Percentiles rank a stretch among this genome's conserved stretches.
These are phyloP conservation scores for Phialemoniopsis sp. DNA, from an alignment of 2,329 filamentous ascomycete genomes.

Conservation along the genomic window DNA sequence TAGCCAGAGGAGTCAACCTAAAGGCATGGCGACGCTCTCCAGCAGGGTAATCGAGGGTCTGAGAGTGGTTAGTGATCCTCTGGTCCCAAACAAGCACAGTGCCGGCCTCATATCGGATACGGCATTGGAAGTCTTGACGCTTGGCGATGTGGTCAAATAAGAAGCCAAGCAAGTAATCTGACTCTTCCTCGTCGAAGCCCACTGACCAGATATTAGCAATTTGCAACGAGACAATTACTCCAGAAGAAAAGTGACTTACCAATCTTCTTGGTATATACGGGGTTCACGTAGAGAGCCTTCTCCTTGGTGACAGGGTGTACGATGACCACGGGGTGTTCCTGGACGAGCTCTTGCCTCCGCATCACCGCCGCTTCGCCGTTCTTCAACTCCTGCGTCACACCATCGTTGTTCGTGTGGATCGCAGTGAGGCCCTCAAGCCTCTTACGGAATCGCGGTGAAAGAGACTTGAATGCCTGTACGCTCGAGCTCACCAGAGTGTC, in stretches of 20 bases:
- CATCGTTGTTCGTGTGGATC: conserved; percentile 60
- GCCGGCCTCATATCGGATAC: conserved; percentile 60
- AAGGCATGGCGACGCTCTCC: conserved; percentile 35
- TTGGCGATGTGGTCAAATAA: conserved; percentile 35
- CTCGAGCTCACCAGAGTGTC: conserved; percentile 15
- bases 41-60: conserved; percentile 35
- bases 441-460: conserved; percentile 61
- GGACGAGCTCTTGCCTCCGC: conserved; percentile 55
- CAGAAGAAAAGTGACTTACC: neutral
- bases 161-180: conserved; percentile 61
- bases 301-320: conserved; percentile 65
- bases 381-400: conserved; percentile 17
- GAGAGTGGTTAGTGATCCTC: conserved; percentile 42
- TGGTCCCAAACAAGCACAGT: conserved; percentile 71
- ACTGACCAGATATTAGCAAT: conserved; percentile 21
- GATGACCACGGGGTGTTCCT: conserved; percentile 59
- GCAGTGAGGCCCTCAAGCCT: conserved; percentile 63
- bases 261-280: conserved; percentile 56
- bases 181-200: conserved; percentile 66
- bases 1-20: conserved; percentile 32
- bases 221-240: neutral
- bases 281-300: conserved; percentile 65
- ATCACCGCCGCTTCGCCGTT: conserved; percentile 49
- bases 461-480: conserved; percentile 32
- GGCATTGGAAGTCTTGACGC: conserved; percentile 64